phyloP scores from a whole-genome alignment of 768 basidiomycete genomes.

The Rhizopogon vulgaris region DNA sequence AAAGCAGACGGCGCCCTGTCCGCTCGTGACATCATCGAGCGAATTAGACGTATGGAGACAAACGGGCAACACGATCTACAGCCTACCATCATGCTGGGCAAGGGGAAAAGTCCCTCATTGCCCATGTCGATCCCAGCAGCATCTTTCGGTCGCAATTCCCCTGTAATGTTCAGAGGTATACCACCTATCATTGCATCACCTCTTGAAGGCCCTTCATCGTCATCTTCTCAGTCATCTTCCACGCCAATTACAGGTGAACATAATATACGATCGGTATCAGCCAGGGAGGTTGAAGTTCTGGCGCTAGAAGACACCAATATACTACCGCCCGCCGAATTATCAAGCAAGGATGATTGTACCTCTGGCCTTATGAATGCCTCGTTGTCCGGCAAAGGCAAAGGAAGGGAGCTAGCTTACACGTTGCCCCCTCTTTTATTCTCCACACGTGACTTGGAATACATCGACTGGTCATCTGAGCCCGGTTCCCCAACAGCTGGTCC shows the following conservation, averaged over 20 bases:
- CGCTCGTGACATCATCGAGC: not conserved
- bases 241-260: not conserved
- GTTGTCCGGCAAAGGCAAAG: conserved; percentile 49
- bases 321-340: not conserved
- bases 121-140: conserved; percentile 46
- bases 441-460: conserved; percentile 44
- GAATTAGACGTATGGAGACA: not conserved
- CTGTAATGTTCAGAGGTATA: conserved; percentile 3
- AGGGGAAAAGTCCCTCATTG: conserved; percentile 52
- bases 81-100: conserved; percentile 31
- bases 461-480: conserved; percentile 31
- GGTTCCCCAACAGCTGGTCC: conserved; percentile 18
- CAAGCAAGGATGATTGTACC: not conserved
- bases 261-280: not conserved
- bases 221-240: conserved; percentile 4
- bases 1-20: not conserved
- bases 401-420: conserved; percentile 44
- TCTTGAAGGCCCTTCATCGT: conserved; percentile 11
- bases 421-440: conserved; percentile 64
- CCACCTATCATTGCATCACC: conserved; percentile 1
- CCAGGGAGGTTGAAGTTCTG: not conserved
- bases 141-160: conserved; percentile 18
- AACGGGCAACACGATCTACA: conserved; percentile 9
- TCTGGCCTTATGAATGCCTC: conserved; percentile 12
- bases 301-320: not conserved